Base-by-base conservation (phyloP, 805 yeast species). In the Nematodospora valgi region DNA sequence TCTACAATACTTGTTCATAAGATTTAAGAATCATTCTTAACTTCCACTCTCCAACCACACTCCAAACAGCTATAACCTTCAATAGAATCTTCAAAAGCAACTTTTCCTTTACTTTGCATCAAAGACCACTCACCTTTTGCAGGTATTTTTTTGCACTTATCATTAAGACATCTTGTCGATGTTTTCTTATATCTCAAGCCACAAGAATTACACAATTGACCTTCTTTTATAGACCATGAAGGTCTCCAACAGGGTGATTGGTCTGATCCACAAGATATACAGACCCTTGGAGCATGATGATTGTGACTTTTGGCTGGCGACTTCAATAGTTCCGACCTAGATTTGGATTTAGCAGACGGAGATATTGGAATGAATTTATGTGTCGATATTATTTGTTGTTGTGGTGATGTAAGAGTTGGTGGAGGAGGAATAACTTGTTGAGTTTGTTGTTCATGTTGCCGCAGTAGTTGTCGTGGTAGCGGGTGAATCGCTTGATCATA, bases 161-260 rank as follows among this genome's bases (percentile, higher is more conserved):
- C 60, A 48, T 85, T 83, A 33, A 84, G 66, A 62, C 98, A 91
- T 52, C 97, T 74, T 3, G 95, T 95, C 18, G 86, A 85, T 0
- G 97, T 89, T 64, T 91, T 91, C 60, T 93, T 89, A 65, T 86
- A 91, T 45, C 98, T 72, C 49, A 91, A 68, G 1, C 98, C 98
- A 62, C 98, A 91, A 1, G 96, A 86, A 56, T 91, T 91, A 68
- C 98, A 91, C 47, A 91, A 72, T 64, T 89, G 98, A n/a, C 97
- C 98, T 43, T 84, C 87, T 45, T 80, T 69, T 18, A 79, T 70
- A 3, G 91, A 80, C 98, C 98, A 91, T 4, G 95, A 83, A 1
- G 98, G 98, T 54, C 98, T 76, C 98, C 98, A 91, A 60, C 98
- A 91, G 4, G 98, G 98, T 5, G 95, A 85, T 48, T 85, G 93